Percentiles rank a stretch among this genome's conserved stretches.
These are phyloP conservation scores for Iris pallida DNA, from an alignment of 116 monocot genomes.

Conservation along the genomic window DNA sequence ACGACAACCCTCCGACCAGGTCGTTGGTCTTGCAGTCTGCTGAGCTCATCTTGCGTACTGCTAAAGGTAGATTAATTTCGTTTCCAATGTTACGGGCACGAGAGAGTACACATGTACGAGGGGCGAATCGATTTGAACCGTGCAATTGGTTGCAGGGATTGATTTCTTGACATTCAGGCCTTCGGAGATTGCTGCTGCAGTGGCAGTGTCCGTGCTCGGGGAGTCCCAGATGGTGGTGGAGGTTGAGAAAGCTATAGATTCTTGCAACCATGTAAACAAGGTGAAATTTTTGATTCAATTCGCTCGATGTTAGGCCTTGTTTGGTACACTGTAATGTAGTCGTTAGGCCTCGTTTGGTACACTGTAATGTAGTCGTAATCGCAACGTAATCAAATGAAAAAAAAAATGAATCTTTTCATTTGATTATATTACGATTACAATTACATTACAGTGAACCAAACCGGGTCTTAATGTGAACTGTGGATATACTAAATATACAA, in stretches of 20 bases:
- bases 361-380: no score
- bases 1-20: not conserved
- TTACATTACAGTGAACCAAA: not conserved
- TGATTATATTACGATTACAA: not conserved
- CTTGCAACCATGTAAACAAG: slow-evolving; percentile 34
- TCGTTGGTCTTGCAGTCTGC: slow-evolving; percentile 3
- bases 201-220: slow-evolving; percentile 21
- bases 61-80: slow-evolving; percentile 17
- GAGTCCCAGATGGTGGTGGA: slow-evolving; percentile 16
- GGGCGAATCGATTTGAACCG: not conserved
- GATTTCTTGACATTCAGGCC: slow-evolving; percentile 40
- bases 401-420: not conserved
- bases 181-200: slow-evolving; percentile 38
- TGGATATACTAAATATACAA: no score
- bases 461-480: no score
- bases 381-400: no score
- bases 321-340: no score
- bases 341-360: no score
- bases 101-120: not conserved
- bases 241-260: slow-evolving; percentile 19
- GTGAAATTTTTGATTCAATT: slow-evolving; percentile 9
- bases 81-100: not conserved
- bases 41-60: slow-evolving; percentile 23
- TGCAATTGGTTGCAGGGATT: slow-evolving; percentile 37
- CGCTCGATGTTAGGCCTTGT: no score